phyloP scores from a whole-genome alignment of 1,284 basidiomycete species.

The Neotropicomus parvogracilis region DNA sequence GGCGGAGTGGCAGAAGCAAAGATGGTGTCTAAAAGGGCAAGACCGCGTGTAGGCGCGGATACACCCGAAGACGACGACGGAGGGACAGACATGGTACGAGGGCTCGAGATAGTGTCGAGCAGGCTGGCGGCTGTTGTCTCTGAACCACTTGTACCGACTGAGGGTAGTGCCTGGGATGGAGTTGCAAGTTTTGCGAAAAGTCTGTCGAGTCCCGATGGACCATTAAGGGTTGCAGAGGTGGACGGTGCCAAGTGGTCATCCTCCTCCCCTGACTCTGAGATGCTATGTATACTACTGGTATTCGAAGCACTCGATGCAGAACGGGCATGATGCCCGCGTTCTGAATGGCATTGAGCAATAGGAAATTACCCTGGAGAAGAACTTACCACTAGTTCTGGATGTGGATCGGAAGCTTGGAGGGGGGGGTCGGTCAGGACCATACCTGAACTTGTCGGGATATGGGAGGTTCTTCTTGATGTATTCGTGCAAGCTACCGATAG shows the following conservation, averaged over 20 bases:
- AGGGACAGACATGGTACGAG: conserved; percentile 34
- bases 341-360: conserved; percentile 20
- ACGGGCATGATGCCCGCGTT: conserved; percentile 26
- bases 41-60: conserved; percentile 35
- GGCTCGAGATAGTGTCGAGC: conserved; percentile 23
- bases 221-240: conserved; percentile 13
- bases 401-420: conserved; percentile 36
- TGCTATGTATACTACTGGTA: conserved; percentile 35
- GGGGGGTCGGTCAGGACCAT: conserved; percentile 61
- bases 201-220: conserved; percentile 54
- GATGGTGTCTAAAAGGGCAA: conserved; percentile 47
- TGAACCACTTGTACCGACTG: conserved; percentile 18
- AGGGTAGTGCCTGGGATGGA: conserved; percentile 18
- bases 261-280: conserved; percentile 33
- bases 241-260: conserved; percentile 14
- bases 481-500: conserved; percentile 48
- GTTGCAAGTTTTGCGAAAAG: conserved; percentile 54
- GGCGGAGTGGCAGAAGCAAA: conserved; percentile 46
- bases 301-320: conserved; percentile 33
- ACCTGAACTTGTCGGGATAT: conserved; percentile 67
- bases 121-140: conserved; percentile 30
- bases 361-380: not conserved
- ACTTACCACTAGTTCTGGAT: conserved; percentile 33
- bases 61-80: conserved; percentile 24
- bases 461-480: conserved; percentile 60